Evolutionary conservation across 345 rosid genomes (phyloP).

Genomic region (Xanthoceras sorbifolium): DNA sequence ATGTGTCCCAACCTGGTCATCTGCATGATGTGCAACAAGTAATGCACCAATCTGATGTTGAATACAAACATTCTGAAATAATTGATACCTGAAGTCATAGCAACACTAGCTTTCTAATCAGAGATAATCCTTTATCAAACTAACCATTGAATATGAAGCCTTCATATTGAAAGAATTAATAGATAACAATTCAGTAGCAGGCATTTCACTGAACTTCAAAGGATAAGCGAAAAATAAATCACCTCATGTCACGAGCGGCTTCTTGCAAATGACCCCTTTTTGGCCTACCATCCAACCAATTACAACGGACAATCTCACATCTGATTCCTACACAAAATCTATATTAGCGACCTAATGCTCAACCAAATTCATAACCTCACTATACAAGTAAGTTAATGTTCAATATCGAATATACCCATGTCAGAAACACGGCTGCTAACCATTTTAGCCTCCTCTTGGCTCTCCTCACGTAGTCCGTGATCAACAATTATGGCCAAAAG

Average conservation of each 20-base stretch:
- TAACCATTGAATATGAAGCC: slow-evolving; percentile 5
- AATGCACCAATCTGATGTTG: slow-evolving; percentile 61
- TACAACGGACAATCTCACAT: slow-evolving; percentile 75
- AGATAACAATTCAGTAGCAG: not conserved
- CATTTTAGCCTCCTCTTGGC: slow-evolving; percentile 67
- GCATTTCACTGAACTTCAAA: not conserved
- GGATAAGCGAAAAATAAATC: not conserved
- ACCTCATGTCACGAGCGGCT: slow-evolving; percentile 93
- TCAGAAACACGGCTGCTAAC: slow-evolving; percentile 66
- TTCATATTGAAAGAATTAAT: not conserved
- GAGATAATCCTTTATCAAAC: not conserved
- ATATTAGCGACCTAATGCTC: slow-evolving; percentile 33
- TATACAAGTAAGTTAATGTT: not conserved
- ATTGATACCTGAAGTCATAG: slow-evolving; percentile 57
- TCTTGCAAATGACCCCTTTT: slow-evolving; percentile 86
- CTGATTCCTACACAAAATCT: slow-evolving; percentile 68
- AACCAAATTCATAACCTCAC: not conserved
- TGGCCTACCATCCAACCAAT: slow-evolving; percentile 79
- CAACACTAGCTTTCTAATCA: slow-evolving; percentile 9
- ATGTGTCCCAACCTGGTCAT: slow-evolving; percentile 70
- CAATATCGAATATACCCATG: slow-evolving; percentile 55
- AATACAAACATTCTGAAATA: slow-evolving; percentile 63
- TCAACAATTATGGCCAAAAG: slow-evolving; percentile 84
- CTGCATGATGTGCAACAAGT: slow-evolving; percentile 92
- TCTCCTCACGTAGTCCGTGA: slow-evolving; percentile 80